Percentiles rank a stretch among this genome's conserved stretches.
Evolutionary conservation across 2,329 filamentous ascomycete genomes (phyloP).

Genomic region (Clarireedia sp.): DNA sequence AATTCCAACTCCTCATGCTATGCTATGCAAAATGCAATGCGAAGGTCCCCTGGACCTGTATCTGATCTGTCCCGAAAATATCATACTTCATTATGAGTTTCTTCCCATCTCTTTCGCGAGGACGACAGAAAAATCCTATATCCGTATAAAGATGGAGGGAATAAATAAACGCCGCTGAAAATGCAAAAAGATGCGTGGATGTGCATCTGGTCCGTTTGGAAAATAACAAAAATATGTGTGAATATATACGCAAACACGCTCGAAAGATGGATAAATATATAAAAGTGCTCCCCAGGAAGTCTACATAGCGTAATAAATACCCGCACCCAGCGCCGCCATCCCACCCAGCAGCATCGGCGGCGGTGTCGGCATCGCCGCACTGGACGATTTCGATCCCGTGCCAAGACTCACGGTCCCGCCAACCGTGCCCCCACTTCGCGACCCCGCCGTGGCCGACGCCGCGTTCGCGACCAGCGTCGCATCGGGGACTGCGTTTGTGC

Average conservation of each 20-base stretch:
- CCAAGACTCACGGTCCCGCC: constrained; percentile 12
- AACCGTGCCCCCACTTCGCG: constrained; percentile 4
- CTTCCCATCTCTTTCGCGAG: too few species aligned
- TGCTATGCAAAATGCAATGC: too few species aligned
- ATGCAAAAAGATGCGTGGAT: too few species aligned
- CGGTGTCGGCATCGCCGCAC: constrained; percentile 11
- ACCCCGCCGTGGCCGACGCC: constrained; percentile 37
- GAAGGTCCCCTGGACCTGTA: too few species aligned
- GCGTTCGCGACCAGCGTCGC: constrained; percentile 43
- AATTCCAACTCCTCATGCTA: too few species aligned
- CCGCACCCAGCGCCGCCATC: constrained; percentile 19
- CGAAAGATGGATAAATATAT: not conserved
- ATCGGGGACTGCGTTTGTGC: constrained; percentile 43
- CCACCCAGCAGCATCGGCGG: constrained; percentile 15
- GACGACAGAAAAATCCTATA: too few species aligned
- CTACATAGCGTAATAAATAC: constrained; percentile 19
- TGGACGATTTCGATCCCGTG: constrained; percentile 14
- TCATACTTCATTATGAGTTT: too few species aligned
- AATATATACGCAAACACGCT: not conserved
- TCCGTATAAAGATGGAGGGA: too few species aligned
- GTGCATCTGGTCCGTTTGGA: too few species aligned
- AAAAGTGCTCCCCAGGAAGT: not conserved
- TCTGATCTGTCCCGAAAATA: too few species aligned
- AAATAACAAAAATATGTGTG: too few species aligned
- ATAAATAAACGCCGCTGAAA: too few species aligned